These are phyloP conservation scores for Penicillium brasilianum DNA, from an alignment of 2,329 filamentous ascomycete species.

Conservation along the genomic window DNA sequence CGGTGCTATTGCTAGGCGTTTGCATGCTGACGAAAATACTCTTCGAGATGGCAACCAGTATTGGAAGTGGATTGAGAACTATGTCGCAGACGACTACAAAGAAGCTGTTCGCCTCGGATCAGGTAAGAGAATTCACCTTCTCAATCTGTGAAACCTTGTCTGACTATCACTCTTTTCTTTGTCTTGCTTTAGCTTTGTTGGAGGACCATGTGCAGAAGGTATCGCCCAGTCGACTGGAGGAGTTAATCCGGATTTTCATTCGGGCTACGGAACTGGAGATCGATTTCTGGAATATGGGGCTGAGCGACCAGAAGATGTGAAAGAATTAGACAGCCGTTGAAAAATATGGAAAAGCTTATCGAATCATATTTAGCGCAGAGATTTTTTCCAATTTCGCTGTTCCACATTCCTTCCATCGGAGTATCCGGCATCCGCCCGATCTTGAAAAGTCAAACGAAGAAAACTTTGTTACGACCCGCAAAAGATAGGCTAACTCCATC, in stretches of 20 bases:
- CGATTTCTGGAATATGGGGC: conserved; percentile 75
- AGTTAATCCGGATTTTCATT: conserved; percentile 82
- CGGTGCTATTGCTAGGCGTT: conserved; percentile 73
- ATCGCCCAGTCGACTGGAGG: conserved; percentile 76
- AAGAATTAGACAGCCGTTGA: background rate
- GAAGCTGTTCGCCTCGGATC: conserved; percentile 72
- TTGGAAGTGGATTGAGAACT: conserved; percentile 91
- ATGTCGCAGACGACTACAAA: conserved; percentile 78
- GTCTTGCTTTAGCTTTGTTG: conserved; percentile 65
- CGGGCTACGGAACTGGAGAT: conserved; percentile 82
- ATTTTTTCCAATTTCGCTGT: conserved; percentile 4
- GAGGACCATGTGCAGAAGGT: conserved; percentile 76
- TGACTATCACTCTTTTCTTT: conserved; percentile 18
- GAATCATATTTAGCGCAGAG: background rate
- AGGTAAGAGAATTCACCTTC: conserved; percentile 55
- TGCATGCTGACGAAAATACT: conserved; percentile 68
- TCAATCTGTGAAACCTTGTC: background rate
- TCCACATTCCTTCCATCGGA: conserved; percentile 6
- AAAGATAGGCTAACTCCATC: background rate
- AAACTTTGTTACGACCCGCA: conserved; percentile 8
- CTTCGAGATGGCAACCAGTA: conserved; percentile 71
- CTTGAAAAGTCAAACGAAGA: conserved; percentile 9
- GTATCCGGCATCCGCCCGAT: conserved; percentile 5
- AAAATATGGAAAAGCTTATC: background rate
- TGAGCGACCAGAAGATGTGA: conserved; percentile 36